Conservation (phyloP, 805 yeast genomes). For the Scheffersomyces coipomensis region DNA sequence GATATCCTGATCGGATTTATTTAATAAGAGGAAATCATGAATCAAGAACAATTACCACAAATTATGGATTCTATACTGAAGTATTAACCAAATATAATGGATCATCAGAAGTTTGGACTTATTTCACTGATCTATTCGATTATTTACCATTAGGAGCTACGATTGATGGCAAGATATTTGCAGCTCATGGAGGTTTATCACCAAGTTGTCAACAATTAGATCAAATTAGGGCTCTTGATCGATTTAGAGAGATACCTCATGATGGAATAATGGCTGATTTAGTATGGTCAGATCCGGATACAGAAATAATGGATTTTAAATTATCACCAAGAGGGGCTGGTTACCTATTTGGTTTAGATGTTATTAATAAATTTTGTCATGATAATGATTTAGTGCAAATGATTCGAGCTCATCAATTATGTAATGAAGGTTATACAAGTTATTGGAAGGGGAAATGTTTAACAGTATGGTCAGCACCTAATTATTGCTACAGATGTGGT, state of each 20-base stretch:
- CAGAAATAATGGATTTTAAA: constrained; percentile 73
- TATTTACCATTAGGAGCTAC: constrained; percentile 85
- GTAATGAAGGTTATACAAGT: constrained; percentile 93
- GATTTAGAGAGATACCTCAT: constrained; percentile 95
- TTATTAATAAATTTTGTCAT: constrained; percentile 80
- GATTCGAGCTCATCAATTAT: constrained; percentile 91
- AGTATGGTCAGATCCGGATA: constrained; percentile 98
- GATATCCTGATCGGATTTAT: constrained; percentile 83
- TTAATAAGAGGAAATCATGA: constrained; percentile 95
- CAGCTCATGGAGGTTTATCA: constrained; percentile 95
- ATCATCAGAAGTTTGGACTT: constrained; percentile 72
- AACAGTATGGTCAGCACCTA: constrained; percentile 99
- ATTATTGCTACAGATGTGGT: constrained; percentile 96
- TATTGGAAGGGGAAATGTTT: constrained; percentile 88
- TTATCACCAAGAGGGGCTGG: constrained; percentile 97
- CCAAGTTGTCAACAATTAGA: constrained; percentile 94
- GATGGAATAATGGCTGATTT: constrained; percentile 99
- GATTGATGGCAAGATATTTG: constrained; percentile 84
- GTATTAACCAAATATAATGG: constrained; percentile 86
- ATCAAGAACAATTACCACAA: constrained; percentile 93
- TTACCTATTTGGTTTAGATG: constrained; percentile 88
- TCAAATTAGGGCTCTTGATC: constrained; percentile 84
- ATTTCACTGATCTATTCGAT: constrained; percentile 91
- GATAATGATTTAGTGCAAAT: constrained; percentile 79
- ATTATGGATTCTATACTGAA: constrained; percentile 95